Evolutionary conservation across 257 asterid genomes (phyloP), one percentile per base, ranked within the genome.

Genomic region (Jasminum sambac): DNA sequence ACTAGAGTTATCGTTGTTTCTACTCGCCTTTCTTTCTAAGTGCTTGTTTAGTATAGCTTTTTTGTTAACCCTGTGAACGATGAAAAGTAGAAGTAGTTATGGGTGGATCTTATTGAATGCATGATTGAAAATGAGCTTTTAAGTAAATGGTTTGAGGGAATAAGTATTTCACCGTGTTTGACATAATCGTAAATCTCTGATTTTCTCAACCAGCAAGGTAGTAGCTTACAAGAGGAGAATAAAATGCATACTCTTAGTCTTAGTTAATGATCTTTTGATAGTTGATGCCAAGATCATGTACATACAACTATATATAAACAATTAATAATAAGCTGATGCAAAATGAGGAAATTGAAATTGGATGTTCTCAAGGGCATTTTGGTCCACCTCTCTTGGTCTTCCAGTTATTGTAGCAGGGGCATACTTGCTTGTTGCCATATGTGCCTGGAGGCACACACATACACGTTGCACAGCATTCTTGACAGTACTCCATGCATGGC

Each of bases 321-420:
- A 9, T 11, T 55, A 55, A 55, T 55, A 23, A 55, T 21, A 23
- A 55, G 62, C 16, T 55, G 62, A 30, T 55, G 10, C 14, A 55
- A 55, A 55, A 55, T 55, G 6, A 9, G n/a, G 34, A 55, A 10
- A 11, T 36, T 7, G 63, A 46, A 38, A 11, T 62, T 4, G 36
- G 36, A 30, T 30, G 4, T 21, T 63, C 50, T 80, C 70, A 86
- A 21, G 92, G 90, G 78, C 92, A 88, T 71, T 88, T 88, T 0
- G 95, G 95, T 50, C 89, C 87, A 38, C 92, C 92, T 72, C 63
- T 67, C 72, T 86, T 81, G 76, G 95, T 88, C 75, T 88, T 88
- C 92, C 90, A 88, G 85, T 86, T 86, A 72, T 88, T 86, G 81
- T 86, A 88, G 77, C 91, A 88, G 57, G 95, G 95, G 86, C 95